Conservation (phyloP, 352 stramenopile species). For the Paralagenidium karlingii region DNA sequence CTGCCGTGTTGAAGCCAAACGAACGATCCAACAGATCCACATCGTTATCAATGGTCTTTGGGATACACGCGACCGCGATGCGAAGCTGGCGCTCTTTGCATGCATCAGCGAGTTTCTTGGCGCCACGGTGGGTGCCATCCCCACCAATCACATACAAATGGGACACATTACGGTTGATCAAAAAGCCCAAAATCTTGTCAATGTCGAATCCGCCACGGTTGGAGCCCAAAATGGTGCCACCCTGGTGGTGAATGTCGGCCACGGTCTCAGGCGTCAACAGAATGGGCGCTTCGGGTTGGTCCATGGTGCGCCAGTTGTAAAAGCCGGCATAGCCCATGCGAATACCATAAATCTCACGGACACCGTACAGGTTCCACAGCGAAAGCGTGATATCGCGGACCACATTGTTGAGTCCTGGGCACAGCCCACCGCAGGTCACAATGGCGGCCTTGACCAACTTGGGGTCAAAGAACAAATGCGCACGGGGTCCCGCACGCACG, state of each 20-base stretch:
- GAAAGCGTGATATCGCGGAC: constrained; percentile 93
- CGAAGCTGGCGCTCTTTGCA: constrained; percentile 70
- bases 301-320: constrained; percentile 68
- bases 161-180: constrained; percentile 82
- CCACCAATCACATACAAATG: constrained; percentile 97
- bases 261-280: constrained; percentile 63
- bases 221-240: constrained; percentile 90
- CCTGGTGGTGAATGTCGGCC: constrained; percentile 77
- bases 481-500: constrained; percentile 60
- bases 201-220: constrained; percentile 94
- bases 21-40: constrained; percentile 96
- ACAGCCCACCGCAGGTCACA: constrained; percentile 90
- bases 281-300: constrained; percentile 64
- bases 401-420: constrained; percentile 98
- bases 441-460: constrained; percentile 78
- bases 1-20: constrained; percentile 96
- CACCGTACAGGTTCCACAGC: constrained; percentile 81
- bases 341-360: constrained; percentile 75
- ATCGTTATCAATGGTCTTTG: constrained; percentile 99
- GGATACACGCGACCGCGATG: constrained; percentile 92
- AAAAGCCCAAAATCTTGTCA: constrained; percentile 94
- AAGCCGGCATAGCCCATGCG: constrained; percentile 72
- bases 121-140: constrained; percentile 95
- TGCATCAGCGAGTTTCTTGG: constrained; percentile 84
- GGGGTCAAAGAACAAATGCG: constrained; percentile 63